Evolutionary conservation across 169 alveolate genomes (phyloP).

Genomic region (Cryptosporidium felis): DNA sequence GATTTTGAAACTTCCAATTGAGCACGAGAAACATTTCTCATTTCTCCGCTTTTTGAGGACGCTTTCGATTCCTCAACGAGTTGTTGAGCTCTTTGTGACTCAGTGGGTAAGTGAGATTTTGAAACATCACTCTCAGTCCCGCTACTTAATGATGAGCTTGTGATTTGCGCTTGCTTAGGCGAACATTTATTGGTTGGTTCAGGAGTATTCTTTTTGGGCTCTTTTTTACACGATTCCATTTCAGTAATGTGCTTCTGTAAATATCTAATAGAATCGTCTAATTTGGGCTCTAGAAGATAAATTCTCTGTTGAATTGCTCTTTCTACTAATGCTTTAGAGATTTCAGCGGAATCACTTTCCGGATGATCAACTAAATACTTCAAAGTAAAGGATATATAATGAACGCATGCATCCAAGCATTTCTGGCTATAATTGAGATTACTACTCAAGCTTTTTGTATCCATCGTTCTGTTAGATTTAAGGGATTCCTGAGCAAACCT

Average conservation of each 20-base stretch:
- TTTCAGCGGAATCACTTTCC: not conserved
- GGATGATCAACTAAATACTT: slow-evolving; percentile 4
- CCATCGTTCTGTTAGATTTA: slow-evolving; percentile 32
- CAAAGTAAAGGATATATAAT: slow-evolving; percentile 29
- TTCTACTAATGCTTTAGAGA: slow-evolving; percentile 30
- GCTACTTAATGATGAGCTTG: no score
- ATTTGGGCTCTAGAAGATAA: slow-evolving; percentile 44
- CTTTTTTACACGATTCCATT: not conserved
- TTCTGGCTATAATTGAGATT: slow-evolving; percentile 57
- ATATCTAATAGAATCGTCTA: slow-evolving; percentile 40
- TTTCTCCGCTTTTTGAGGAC: no score
- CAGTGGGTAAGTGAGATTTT: no score
- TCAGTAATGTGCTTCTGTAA: slow-evolving; percentile 3
- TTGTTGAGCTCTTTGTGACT: no score
- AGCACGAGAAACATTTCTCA: no score
- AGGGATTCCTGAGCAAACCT: slow-evolving; percentile 14
- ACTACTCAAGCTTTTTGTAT: slow-evolving; percentile 40
- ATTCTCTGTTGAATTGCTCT: slow-evolving; percentile 65
- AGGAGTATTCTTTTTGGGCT: not conserved
- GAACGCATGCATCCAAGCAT: slow-evolving; percentile 70
- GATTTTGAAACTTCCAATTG: not conserved
- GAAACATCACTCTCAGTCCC: no score
- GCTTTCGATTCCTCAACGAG: no score
- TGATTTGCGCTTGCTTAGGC: no score
- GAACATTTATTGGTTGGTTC: not conserved